These are phyloP conservation scores for Sisymbrium altissimum DNA, from an alignment of 345 rosid genomes.

Conservation along the genomic window DNA sequence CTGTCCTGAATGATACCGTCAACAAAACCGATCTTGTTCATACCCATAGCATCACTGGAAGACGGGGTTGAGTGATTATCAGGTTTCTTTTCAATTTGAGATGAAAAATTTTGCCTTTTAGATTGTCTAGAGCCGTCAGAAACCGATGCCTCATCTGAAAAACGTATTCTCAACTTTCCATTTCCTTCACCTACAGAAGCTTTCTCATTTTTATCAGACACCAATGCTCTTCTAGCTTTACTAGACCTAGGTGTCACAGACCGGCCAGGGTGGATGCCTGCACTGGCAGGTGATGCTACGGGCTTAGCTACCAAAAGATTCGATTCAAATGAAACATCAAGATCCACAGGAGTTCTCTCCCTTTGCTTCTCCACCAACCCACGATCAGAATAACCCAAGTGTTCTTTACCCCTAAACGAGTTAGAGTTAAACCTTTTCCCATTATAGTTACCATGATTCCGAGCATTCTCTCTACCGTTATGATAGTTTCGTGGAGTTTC, in stretches of 20 bases:
- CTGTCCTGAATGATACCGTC: conserved; percentile 10
- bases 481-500: conserved; percentile 46
- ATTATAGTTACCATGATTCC: conserved; percentile 34
- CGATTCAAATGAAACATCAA: conserved; percentile 85
- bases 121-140: conserved; percentile 37
- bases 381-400: conserved; percentile 33
- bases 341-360: conserved; percentile 60
- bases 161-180: conserved; percentile 29
- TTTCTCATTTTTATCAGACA: conserved; percentile 33
- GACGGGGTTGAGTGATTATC: conserved; percentile 23
- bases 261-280: conserved; percentile 29
- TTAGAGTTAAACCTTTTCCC: conserved; percentile 38
- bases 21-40: background rate
- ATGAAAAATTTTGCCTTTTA: conserved; percentile 31
- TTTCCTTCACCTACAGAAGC: conserved; percentile 32
- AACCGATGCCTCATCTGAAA: conserved; percentile 26
- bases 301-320: conserved; percentile 81
- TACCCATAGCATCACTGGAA: conserved; percentile 28
- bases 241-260: conserved; percentile 46
- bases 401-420: conserved; percentile 52
- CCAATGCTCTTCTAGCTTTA: conserved; percentile 45
- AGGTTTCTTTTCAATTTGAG: conserved; percentile 23
- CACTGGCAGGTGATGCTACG: conserved; percentile 38
- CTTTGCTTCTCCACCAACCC: conserved; percentile 44
- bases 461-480: conserved; percentile 52